Percentiles rank a stretch among this genome's conserved stretches.
Evolutionary conservation across 345 rosid genomes (phyloP).

Genomic region (Rubroshorea leprosula): DNA sequence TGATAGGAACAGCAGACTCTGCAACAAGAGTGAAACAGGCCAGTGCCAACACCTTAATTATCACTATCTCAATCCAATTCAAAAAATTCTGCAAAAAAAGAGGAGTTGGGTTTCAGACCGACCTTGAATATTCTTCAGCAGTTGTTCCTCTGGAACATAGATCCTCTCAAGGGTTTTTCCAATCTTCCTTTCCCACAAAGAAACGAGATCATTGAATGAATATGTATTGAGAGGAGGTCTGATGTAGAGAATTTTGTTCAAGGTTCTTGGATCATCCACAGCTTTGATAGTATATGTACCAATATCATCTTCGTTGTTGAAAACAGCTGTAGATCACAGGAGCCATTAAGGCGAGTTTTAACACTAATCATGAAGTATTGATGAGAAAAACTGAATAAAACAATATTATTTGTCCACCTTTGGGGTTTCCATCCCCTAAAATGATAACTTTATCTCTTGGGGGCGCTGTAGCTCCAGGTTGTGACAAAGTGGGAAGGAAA

Average conservation of each 20-base stretch:
- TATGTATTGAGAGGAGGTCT: slow-evolving; percentile 45
- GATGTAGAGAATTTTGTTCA: slow-evolving; percentile 48
- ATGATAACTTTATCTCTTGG: slow-evolving; percentile 44
- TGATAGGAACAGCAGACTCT: slow-evolving; percentile 7
- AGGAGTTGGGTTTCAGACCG: not conserved
- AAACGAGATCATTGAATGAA: slow-evolving; percentile 48
- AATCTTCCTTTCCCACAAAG: slow-evolving; percentile 71
- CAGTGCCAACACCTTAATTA: no score
- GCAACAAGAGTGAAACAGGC: not conserved
- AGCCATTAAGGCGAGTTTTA: no score
- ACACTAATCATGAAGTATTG: no score
- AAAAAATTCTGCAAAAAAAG: no score
- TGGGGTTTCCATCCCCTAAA: slow-evolving; percentile 49
- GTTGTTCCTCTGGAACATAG: slow-evolving; percentile 47
- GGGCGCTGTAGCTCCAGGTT: slow-evolving; percentile 37
- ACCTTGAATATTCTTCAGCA: slow-evolving; percentile 46
- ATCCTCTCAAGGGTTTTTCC: slow-evolving; percentile 46
- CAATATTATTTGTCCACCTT: slow-evolving; percentile 34
- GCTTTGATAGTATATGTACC: slow-evolving; percentile 48
- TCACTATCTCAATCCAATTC: no score
- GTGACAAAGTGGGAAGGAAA: slow-evolving; percentile 37
- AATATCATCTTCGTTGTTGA: slow-evolving; percentile 51
- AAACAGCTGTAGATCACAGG: slow-evolving; percentile 20
- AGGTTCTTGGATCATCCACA: slow-evolving; percentile 51
- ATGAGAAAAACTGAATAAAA: no score